phyloP scores from a whole-genome alignment of 441 rosid genomes.

The Croton laevigatus region DNA sequence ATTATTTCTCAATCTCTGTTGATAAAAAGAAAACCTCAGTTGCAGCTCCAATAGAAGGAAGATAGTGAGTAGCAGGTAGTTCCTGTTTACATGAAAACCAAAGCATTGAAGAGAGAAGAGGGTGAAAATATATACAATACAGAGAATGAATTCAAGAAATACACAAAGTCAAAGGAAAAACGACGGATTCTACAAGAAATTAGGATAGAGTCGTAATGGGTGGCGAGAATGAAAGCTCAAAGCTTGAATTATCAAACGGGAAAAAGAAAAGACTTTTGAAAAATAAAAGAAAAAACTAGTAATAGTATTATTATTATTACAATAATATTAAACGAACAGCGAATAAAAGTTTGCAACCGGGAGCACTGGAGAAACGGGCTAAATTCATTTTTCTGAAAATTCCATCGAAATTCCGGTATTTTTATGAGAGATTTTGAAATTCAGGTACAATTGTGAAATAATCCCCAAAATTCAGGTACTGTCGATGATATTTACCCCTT shows the following conservation, averaged over 20 bases:
- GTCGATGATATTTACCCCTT: too few species aligned
- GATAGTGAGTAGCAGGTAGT: background rate
- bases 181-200: background rate
- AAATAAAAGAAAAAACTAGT: background rate
- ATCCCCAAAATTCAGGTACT: too few species aligned
- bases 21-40: background rate
- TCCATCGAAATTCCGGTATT: too few species aligned
- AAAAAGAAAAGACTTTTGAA: background rate
- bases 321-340: too few species aligned
- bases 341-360: too few species aligned
- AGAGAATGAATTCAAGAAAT: background rate
- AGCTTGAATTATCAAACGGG: background rate
- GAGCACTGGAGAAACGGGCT: too few species aligned
- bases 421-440: too few species aligned
- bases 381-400: too few species aligned
- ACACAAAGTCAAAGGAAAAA: background rate
- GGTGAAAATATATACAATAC: background rate
- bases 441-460: too few species aligned
- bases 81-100: background rate
- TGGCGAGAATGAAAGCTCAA: background rate
- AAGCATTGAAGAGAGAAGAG: background rate
- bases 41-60: background rate
- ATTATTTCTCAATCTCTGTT: too few species aligned
- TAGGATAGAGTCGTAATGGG: background rate
- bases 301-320: too few species aligned